These are phyloP conservation scores for Hamigera avellanea DNA, from an alignment of 495 filamentous ascomycete genomes.

Conservation along the genomic window DNA sequence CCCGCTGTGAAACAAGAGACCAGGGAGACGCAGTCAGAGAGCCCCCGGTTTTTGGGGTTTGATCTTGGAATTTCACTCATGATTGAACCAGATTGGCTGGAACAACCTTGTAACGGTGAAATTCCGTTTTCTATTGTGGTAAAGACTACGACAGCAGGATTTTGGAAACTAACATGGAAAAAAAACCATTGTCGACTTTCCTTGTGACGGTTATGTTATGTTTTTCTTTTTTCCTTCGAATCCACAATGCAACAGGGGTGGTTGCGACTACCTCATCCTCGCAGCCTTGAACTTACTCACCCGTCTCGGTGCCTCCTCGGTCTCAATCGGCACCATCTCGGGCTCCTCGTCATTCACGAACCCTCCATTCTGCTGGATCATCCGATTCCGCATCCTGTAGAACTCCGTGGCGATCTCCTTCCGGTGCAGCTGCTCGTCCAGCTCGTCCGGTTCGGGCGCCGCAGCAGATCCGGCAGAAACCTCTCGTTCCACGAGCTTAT, in stretches of 20 bases:
- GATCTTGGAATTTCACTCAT: constrained; percentile 12
- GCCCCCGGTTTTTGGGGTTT: constrained; percentile 5
- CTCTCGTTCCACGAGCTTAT: constrained; percentile 51
- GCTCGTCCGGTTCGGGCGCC: constrained; percentile 51
- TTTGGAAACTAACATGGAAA: not conserved
- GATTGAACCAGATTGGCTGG: not conserved
- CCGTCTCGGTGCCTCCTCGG: constrained; percentile 54
- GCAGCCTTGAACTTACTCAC: constrained; percentile 88
- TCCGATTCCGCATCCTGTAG: constrained; percentile 62
- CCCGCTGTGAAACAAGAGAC: not conserved
- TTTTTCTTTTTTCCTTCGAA: too few relatives aligned
- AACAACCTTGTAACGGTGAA: not conserved
- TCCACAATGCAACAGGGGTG: not conserved
- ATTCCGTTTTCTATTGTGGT: not conserved
- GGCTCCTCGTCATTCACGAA: constrained; percentile 50
- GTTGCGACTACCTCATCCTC: constrained; percentile 45
- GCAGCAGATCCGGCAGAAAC: constrained; percentile 11
- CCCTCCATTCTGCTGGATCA: constrained; percentile 70
- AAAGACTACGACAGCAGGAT: not conserved
- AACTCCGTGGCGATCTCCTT: constrained; percentile 74
- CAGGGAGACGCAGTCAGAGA: constrained; percentile 12
- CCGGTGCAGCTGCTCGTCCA: constrained; percentile 60
- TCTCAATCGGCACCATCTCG: constrained; percentile 43
- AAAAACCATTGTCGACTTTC: too few relatives aligned
- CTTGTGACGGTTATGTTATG: too few relatives aligned